These are phyloP conservation scores for Pichia sp. DNA, from an alignment of 1,139 yeast species.

Conservation along the genomic window DNA sequence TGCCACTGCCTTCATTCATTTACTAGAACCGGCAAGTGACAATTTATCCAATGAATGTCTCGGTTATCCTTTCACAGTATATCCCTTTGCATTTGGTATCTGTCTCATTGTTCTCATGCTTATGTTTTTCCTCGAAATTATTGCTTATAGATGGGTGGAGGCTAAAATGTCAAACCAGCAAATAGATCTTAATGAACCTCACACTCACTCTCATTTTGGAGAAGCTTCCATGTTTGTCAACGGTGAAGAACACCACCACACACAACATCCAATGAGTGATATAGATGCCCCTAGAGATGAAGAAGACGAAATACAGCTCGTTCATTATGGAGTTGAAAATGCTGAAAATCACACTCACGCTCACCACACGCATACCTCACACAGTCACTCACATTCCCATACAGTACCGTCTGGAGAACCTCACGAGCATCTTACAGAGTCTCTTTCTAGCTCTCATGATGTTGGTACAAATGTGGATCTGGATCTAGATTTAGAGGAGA, in stretches of 20 bases:
- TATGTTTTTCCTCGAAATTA: constrained; percentile 49
- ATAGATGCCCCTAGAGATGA: too few relatives aligned
- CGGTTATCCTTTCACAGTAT: constrained; percentile 45
- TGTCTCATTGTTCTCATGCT: constrained; percentile 47
- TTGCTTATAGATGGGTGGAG: constrained; percentile 47
- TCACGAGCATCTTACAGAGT: constrained; percentile 36
- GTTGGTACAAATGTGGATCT: constrained; percentile 20
- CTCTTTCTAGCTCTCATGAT: too few relatives aligned
- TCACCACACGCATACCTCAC: neutral
- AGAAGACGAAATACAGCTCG: too few relatives aligned
- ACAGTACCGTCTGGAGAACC: neutral
- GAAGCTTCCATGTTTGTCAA: constrained; percentile 23
- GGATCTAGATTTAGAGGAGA: neutral
- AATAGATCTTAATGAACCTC: constrained; percentile 20
- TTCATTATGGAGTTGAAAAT: neutral
- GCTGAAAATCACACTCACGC: neutral
- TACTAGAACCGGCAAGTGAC: constrained; percentile 70
- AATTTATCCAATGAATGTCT: constrained; percentile 44
- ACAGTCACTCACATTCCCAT: neutral
- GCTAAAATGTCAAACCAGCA: constrained; percentile 26
- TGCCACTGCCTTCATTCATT: constrained; percentile 82
- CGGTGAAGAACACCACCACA: neutral
- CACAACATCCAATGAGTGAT: neutral
- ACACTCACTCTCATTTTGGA: constrained; percentile 47
- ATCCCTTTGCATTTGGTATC: constrained; percentile 62